A percentile compares a stretch with the other conserved stretches of the same genome.
Evolutionary conservation across 805 yeast genomes (phyloP).

Genomic region (Lipomyces kockii): DNA sequence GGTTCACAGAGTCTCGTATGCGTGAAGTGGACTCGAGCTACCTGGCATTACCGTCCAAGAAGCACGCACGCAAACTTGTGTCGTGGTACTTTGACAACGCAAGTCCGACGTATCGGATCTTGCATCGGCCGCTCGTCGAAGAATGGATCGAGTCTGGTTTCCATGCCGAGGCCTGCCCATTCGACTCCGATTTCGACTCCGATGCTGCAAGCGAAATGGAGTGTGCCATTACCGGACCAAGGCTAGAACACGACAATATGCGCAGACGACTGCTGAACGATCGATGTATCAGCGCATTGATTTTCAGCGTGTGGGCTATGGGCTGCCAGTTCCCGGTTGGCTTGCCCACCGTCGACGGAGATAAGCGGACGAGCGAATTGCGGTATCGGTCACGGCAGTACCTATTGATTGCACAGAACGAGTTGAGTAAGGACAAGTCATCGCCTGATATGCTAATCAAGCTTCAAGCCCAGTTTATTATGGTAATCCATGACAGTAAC

Average conservation of each 20-base stretch:
- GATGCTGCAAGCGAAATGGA: neutral
- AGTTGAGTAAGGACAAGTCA: constrained; percentile 13
- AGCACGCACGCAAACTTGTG: constrained; percentile 19
- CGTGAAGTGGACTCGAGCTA: constrained; percentile 25
- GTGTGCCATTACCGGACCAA: neutral
- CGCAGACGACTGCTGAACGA: constrained; percentile 20
- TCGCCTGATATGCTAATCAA: constrained; percentile 18
- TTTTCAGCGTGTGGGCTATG: constrained; percentile 29
- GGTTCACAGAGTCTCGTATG: constrained; percentile 9
- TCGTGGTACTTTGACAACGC: constrained; percentile 34
- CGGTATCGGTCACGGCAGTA: constrained; percentile 22
- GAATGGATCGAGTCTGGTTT: constrained; percentile 33
- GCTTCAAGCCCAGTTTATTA: constrained; percentile 28
- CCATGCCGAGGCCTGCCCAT: constrained; percentile 19
- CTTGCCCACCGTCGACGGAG: neutral
- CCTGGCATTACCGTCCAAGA: constrained; percentile 28
- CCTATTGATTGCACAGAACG: constrained; percentile 23
- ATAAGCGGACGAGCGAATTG: constrained; percentile 10
- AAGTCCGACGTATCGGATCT: constrained; percentile 28
- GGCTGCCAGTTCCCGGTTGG: constrained; percentile 31
- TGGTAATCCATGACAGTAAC: constrained; percentile 6
- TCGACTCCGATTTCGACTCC: constrained; percentile 13
- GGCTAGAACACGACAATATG: constrained; percentile 8
- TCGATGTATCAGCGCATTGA: constrained; percentile 21
- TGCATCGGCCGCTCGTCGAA: constrained; percentile 31